Evolutionary conservation across 768 basidiomycete species (phyloP), one percentile per base, ranked within the genome.

Genomic region (Tylopilus balloui): DNA sequence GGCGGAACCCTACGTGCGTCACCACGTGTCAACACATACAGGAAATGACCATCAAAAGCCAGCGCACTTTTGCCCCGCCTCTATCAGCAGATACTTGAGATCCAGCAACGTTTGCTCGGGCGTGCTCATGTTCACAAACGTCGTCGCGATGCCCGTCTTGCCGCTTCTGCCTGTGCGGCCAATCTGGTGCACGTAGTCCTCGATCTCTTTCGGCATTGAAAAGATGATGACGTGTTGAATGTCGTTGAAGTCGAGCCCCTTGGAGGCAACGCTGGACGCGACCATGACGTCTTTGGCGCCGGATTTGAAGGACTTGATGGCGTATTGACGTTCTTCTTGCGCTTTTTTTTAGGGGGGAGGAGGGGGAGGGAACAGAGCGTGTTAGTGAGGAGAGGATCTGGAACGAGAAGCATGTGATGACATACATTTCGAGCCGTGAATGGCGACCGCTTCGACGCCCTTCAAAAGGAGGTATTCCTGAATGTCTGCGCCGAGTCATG

Each of bases 221-320:
- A 94, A 99, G 54, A 97, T 98, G 69, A 99, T 97, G 64, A 98
- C 94, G 66, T 97, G 96, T 60, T 97, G 93, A 50, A 99, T 95
- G 62, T 98, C 96, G 67, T 88, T 93, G 71, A 99, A 99, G 69
- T 99, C 96, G 52, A 99, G 81, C 24, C 96, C 96, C 68, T 99
- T 98, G 32, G 92, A 96, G 1, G 95, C 96, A 23, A 99, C 92
- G 25, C 94, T 86, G 3, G 94, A 97, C 3, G 96, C 96, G 25
- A 99, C 96, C 96, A 98, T 98, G 41, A 98, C 95, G 67, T 99
- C 96, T 64, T 99, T 99, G 35, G 84, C 89, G 23, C 96, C 96
- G 1, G 87, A 83, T 66, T 98, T 98, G 76, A 99, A 99, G 0
- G 96, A 87, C 64, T 89, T 92, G 71, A 99, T 98, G 41, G 96